Percentiles rank a stretch among this genome's conserved stretches.
Conservation (phyloP, 2,329 filamentous ascomycete species). For the Ophiostoma sp. region DNA sequence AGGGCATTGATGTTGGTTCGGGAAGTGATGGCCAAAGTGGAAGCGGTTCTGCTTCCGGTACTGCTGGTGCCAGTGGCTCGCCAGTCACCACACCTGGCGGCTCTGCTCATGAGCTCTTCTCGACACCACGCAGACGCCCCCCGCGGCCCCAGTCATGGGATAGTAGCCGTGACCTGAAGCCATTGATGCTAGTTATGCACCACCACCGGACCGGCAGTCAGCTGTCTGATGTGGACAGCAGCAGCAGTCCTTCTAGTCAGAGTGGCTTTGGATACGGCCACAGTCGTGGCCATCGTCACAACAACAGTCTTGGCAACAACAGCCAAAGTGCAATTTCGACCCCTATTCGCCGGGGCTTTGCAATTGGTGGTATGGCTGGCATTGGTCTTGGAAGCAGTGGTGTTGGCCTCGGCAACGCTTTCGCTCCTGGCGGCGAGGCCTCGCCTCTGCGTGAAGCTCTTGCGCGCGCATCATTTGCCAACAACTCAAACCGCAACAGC, state of each 20-base stretch:
- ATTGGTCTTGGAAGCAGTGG: constrained; percentile 2
- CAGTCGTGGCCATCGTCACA: constrained; percentile 4
- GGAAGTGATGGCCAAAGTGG: not conserved
- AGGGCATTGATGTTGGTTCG: not conserved
- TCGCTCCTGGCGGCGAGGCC: constrained; percentile 28
- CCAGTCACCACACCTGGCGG: not conserved
- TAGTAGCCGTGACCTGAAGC: constrained; percentile 65
- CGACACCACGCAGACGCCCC: constrained; percentile 35
- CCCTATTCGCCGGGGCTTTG: constrained; percentile 21
- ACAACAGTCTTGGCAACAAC: constrained; percentile 2
- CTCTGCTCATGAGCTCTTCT: constrained; percentile 10
- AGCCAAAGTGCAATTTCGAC: constrained; percentile 12
- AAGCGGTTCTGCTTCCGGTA: not conserved
- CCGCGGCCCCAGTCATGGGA: constrained; percentile 57
- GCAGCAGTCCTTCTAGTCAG: constrained; percentile 25
- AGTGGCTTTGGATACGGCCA: constrained; percentile 4
- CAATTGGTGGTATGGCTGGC: constrained; percentile 14
- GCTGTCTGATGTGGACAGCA: constrained; percentile 26
- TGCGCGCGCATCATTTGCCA: constrained; percentile 22
- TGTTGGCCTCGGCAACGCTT: constrained; percentile 6
- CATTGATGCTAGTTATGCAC: constrained; percentile 63
- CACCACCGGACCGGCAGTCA: constrained; percentile 44
- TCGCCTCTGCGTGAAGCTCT: constrained; percentile 26
- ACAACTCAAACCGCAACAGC: constrained; percentile 23
- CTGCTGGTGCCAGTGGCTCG: not conserved